Percentiles rank a stretch among this genome's conserved stretches.
Evolutionary conservation across 306 rosid genomes (phyloP).

Genomic region (Herpetospermum pedunculosum): DNA sequence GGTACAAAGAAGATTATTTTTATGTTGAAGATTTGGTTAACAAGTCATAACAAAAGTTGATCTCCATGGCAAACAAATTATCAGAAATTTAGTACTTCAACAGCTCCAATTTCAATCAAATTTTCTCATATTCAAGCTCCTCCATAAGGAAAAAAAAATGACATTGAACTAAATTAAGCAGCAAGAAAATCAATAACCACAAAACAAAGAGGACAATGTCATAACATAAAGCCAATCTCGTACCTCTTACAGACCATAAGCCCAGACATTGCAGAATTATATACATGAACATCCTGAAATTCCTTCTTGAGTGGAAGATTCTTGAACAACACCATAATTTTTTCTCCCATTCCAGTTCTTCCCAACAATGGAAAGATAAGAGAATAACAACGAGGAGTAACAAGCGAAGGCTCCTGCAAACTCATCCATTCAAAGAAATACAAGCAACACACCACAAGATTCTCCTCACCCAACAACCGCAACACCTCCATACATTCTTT

Average conservation of each 20-base stretch:
- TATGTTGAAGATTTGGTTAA: too few relatives aligned
- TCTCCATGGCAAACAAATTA: too few relatives aligned
- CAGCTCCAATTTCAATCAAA: not conserved
- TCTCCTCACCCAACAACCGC: conserved; percentile 40
- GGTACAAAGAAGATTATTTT: too few relatives aligned
- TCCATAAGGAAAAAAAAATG: not conserved
- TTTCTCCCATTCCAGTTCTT: conserved; percentile 62
- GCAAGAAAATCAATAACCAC: not conserved
- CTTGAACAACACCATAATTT: conserved; percentile 43
- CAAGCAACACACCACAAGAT: conserved; percentile 40
- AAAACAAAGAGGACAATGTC: conserved; percentile 13
- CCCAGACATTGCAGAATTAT: conserved; percentile 72
- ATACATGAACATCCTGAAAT: conserved; percentile 59
- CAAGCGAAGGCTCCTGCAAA: conserved; percentile 50
- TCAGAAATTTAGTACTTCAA: too few relatives aligned
- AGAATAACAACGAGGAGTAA: conserved; percentile 53
- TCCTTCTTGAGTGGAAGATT: conserved; percentile 47
- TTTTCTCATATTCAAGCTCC: not conserved
- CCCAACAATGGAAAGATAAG: conserved; percentile 66
- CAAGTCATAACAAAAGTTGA: too few relatives aligned
- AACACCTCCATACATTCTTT: conserved; percentile 49
- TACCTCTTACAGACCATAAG: conserved; percentile 54
- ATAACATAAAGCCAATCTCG: conserved; percentile 2
- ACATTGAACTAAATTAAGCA: not conserved
- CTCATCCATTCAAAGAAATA: conserved; percentile 91